These are phyloP conservation scores for Sophora flavescens DNA, from an alignment of 306 rosid genomes.

Conservation along the genomic window DNA sequence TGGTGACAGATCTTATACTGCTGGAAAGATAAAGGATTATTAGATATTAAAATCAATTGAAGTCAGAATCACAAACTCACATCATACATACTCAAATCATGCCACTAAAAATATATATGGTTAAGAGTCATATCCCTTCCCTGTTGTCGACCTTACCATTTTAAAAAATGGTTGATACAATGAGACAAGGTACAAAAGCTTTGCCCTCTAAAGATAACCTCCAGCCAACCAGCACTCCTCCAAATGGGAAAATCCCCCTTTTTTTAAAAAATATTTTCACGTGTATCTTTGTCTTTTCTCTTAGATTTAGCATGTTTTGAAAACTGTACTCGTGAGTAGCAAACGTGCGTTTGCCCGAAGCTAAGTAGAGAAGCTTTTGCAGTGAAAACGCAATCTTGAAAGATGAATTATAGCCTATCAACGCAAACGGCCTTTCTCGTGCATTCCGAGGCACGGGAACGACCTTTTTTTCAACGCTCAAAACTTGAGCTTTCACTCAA, in stretches of 20 bases:
- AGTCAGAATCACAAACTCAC: constrained; percentile 39
- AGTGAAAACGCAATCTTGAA: too few relatives aligned
- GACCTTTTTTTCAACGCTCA: too few relatives aligned
- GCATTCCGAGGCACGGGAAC: too few relatives aligned
- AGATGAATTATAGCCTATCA: too few relatives aligned
- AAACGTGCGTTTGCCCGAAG: too few relatives aligned
- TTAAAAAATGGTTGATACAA: constrained; percentile 32
- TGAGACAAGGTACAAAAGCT: constrained; percentile 30
- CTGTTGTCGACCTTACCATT: constrained; percentile 22
- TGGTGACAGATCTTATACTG: neutral
- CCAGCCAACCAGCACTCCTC: neutral
- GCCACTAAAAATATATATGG: constrained; percentile 29
- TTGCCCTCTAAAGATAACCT: constrained; percentile 28
- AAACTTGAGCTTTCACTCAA: too few relatives aligned
- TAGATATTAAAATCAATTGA: constrained; percentile 19
- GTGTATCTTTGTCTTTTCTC: constrained; percentile 18
- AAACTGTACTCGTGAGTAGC: too few relatives aligned
- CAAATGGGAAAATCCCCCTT: neutral
- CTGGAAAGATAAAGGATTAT: neutral
- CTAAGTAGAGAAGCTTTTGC: too few relatives aligned
- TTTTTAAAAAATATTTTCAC: constrained; percentile 6
- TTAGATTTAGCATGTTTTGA: neutral
- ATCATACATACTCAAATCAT: constrained; percentile 38
- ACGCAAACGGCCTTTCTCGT: too few relatives aligned
- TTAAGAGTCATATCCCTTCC: constrained; percentile 17